These are phyloP conservation scores for Kwoniella shivajii DNA, from an alignment of 1,284 basidiomycete species.

Conservation along the genomic window DNA sequence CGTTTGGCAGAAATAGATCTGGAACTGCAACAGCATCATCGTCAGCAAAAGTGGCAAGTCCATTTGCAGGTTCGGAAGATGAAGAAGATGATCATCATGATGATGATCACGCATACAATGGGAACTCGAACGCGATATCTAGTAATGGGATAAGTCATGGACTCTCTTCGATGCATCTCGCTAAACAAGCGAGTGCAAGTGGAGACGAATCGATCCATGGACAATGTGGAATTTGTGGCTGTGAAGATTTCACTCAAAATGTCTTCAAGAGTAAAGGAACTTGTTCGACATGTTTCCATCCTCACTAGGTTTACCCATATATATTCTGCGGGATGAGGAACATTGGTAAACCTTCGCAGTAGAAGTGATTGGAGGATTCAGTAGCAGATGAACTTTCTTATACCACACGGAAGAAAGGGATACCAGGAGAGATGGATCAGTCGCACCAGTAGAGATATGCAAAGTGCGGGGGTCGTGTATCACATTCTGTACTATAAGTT, in stretches of 20 bases:
- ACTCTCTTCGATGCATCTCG: constrained; percentile 38
- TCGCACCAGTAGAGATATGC: too few species aligned
- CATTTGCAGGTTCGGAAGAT: constrained; percentile 42
- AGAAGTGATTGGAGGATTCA: too few species aligned
- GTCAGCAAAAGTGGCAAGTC: constrained; percentile 28
- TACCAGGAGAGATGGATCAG: too few species aligned
- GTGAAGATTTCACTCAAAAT: constrained; percentile 63
- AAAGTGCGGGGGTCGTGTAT: too few species aligned
- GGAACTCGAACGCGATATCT: not conserved
- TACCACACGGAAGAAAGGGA: too few species aligned
- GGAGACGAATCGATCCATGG: constrained; percentile 50
- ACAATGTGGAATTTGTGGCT: constrained; percentile 48
- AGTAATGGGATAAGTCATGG: constrained; percentile 22
- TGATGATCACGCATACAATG: not conserved
- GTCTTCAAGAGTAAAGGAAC: constrained; percentile 65
- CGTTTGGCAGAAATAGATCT: constrained; percentile 13
- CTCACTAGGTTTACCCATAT: constrained; percentile 17
- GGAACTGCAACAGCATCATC: constrained; percentile 7
- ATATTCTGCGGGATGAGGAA: not conserved
- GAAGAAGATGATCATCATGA: constrained; percentile 18
- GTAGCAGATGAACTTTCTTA: too few species aligned
- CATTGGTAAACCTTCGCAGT: too few species aligned
- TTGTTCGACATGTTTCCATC: constrained; percentile 64
- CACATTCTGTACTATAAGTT: too few species aligned
- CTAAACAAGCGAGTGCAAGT: constrained; percentile 62